Base-by-base conservation (phyloP, 306 rosid genomes). In the Ochetophila trinervis region DNA sequence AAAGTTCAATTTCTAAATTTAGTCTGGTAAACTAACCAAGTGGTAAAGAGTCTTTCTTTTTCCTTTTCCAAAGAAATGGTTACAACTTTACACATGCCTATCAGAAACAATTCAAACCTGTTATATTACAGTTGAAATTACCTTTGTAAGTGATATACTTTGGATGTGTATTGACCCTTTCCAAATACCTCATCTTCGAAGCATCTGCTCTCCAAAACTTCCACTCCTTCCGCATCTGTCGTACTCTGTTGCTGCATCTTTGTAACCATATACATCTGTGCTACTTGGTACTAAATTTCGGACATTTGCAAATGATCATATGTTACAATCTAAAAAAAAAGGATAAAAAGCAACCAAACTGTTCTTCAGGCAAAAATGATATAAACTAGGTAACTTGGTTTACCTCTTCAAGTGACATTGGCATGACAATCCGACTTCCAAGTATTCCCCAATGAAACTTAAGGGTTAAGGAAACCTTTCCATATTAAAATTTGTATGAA, bases 241-340 rank as follows among this genome's bases (percentile, higher is more conserved):
- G 85, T 72, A 79, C 34, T 77, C 82, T 72, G 80, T 60, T 80
- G 76, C 69, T 77, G 80, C 85, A 80, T 80, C 75, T 73, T 80
- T 72, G 22, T 67, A 47, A 75, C 80, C 82, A 72, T 62, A 50
- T 80, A 80, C 37, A 67, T 70, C 77, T 76, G 82, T 6, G 82
- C 82, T n/a, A 76, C 67, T 49, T 68, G 81, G 42, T 68, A 80
- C 85, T 80, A 75, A 70, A 76, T 19, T 53, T 18, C 50, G n/a
- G n/a, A n/a, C n/a, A n/a, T n/a, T n/a, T n/a, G n/a, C n/a, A n/a
- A n/a, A n/a, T n/a, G n/a, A n/a, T n/a, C n/a, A n/a, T n/a, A n/a
- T n/a, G n/a, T n/a, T n/a, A n/a, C n/a, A n/a, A n/a, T n/a, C n/a
- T n/a, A n/a, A 20, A 68, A 40, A 14, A 37, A 35, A 37, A 37